Base-by-base conservation (phyloP, 176 grass and related monocot genomes). In the Pontederia paniculata region DNA sequence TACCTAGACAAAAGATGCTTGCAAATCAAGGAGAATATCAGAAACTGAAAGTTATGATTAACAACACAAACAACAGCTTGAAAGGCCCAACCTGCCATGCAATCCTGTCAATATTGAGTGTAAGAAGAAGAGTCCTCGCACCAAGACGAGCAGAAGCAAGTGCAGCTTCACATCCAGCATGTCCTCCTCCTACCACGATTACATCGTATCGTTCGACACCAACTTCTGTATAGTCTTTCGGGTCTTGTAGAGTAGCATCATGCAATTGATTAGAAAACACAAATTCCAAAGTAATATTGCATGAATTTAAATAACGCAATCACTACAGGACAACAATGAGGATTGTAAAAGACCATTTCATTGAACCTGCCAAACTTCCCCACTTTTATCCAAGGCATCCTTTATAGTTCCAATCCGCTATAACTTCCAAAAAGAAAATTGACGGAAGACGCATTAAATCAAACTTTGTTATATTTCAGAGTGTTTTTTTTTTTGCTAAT, bases 141-240 rank as follows among this genome's bases (percentile, higher is more conserved):
- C 93, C 91, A 1, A 97, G 80, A 10, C 86, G 79, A 66, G 93
- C 83, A 14, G 93, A 84, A 23, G 93, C 93, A 37, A 97, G 83
- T 44, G 93, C 93, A 55, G 93, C 86, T 55, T 97, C 93, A 55
- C 93, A 97, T 46, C 86, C 93, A 20, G 93, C 93, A 74, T 97
- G 86, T 1, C 86, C 93, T 20, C 93, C 93, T 37, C 93, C 93
- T 48, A 97, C 86, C 53, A 97, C 83, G 18, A 97, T 97, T 56
- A 97, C 91, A 55, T 97, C 91, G 71, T 84, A 97, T 50, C 69
- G 80, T 81, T 90, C 91, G 56, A 78, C 69, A 17, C 52, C 60
- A 11, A 49, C 22, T 58, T 50, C 59, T 57, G 70, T 64, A 42
- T 44, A 45, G 3, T 71, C 48, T 51, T 20, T 73, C 12, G 62